These are phyloP conservation scores for Crithidia expoeki DNA, from an alignment of 208 protist genomes.

Conservation along the genomic window DNA sequence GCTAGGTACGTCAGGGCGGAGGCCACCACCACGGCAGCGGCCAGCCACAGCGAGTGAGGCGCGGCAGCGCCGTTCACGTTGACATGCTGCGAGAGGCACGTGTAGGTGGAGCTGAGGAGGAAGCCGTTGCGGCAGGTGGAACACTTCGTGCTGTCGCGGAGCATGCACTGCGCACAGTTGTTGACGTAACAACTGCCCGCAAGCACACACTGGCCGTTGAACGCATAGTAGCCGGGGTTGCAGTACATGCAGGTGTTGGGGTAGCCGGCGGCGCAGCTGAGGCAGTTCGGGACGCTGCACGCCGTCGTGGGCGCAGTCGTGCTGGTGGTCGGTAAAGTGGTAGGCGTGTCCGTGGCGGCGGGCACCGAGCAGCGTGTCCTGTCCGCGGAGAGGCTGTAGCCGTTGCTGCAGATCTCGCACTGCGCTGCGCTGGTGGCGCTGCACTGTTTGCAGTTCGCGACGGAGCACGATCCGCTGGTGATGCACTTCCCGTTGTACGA, in stretches of 20 bases:
- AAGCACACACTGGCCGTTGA: slow-evolving; percentile 19
- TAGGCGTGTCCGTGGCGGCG: neutral
- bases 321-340: neutral
- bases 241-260: slow-evolving; percentile 6
- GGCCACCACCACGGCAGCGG: slow-evolving; percentile 4
- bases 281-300: slow-evolving; percentile 20
- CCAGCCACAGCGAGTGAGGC: slow-evolving; percentile 11
- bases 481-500: neutral
- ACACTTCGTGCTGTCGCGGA: slow-evolving; percentile 24
- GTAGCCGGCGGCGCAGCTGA: slow-evolving; percentile 7
- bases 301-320: neutral
- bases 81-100: slow-evolving; percentile 22
- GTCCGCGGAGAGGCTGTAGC: slow-evolving; percentile 12
- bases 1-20: slow-evolving; percentile 5
- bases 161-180: slow-evolving; percentile 22
- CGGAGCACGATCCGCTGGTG: slow-evolving; percentile 5
- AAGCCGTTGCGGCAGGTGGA: slow-evolving; percentile 19
- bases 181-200: slow-evolving; percentile 11
- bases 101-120: slow-evolving; percentile 17
- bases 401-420: slow-evolving; percentile 12
- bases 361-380: neutral
- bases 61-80: slow-evolving; percentile 4
- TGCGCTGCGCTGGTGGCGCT: neutral
- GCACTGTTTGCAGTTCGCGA: slow-evolving; percentile 16
- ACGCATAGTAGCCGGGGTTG: slow-evolving; percentile 4